Evolutionary conservation across 2,329 filamentous ascomycete species (phyloP).

Genomic region (Ophiostoma sp.): DNA sequence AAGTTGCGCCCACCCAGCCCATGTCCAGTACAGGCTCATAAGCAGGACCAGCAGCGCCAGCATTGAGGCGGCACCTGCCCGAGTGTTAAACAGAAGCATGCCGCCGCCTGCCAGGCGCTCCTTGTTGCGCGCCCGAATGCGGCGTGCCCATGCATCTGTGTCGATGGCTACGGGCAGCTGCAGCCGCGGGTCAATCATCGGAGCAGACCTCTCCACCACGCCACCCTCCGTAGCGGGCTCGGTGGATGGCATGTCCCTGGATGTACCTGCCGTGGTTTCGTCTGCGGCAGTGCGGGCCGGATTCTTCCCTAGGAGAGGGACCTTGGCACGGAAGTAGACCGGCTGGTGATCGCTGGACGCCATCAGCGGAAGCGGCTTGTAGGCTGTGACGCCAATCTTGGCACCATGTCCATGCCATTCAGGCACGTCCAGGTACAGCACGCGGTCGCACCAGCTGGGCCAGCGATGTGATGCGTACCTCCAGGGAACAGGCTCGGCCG

Average conservation of each 20-base stretch:
- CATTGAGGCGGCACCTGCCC: conserved; percentile 45
- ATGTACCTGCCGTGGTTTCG: not conserved
- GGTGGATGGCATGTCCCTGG: not conserved
- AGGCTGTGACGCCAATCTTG: conserved; percentile 53
- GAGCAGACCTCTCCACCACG: not conserved
- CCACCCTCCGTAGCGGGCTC: not conserved
- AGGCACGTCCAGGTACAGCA: conserved; percentile 67
- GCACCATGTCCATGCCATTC: conserved; percentile 39
- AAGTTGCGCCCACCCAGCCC: conserved; percentile 12
- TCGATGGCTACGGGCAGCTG: conserved; percentile 50
- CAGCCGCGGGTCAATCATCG: conserved; percentile 37
- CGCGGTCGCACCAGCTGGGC: conserved; percentile 89
- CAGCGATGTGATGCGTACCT: conserved; percentile 76
- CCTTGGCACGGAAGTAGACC: conserved; percentile 64
- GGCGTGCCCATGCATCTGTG: conserved; percentile 50
- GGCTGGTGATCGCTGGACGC: conserved; percentile 83
- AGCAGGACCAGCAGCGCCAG: conserved; percentile 40
- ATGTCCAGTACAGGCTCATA: conserved; percentile 44
- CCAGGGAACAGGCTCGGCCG: conserved; percentile 47
- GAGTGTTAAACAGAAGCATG: conserved; percentile 52
- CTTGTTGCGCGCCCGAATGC: conserved; percentile 42
- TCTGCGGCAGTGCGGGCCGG: conserved; percentile 1
- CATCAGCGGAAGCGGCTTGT: conserved; percentile 71
- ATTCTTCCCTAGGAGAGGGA: conserved; percentile 52
- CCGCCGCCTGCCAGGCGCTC: conserved; percentile 50